Evolutionary conservation across 441 rosid genomes (phyloP), one percentile per base, ranked within the genome.

Genomic region (Flueggea neowawraea): DNA sequence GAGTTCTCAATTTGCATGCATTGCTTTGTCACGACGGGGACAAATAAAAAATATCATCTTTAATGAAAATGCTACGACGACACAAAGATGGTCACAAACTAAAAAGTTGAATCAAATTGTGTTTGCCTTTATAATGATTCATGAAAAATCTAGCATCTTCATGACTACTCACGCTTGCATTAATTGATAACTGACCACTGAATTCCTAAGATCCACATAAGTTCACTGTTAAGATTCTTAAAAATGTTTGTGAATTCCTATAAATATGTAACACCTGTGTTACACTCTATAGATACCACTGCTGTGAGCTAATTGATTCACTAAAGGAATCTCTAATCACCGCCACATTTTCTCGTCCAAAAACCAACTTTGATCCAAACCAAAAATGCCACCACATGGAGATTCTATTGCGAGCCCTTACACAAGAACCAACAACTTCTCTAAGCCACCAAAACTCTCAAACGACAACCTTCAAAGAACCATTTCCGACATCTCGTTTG

Each of bases 311-410:
- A 36, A 36, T 0, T 36, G 9, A 36, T 36, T 36, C 41, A 36
- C 9, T 36, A 5, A 2, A 36, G 4, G 41, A 3, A 36, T 36
- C 4, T 5, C 41, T 36, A 36, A 36, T 36, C 41, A 22, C 28
- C 28, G 2, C 28, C 9, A 36, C 41, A 36, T 36, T 36, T 36
- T 36, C 41, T 36, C 41, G 0, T 5, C 41, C 6, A 36, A 36
- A 36, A 36, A 36, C 7, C 6, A 36, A 36, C 41, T 36, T 36
- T 36, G 41, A 36, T 36, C 9, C 28, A 8, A 36, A 36, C 41
- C 41, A 36, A 36, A 43, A 16, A 89, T 90, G 99, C 94, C 96
- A 64, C 85, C 97, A 53, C 86, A 84, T 69, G 97, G 89, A 71
- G 84, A 86, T 47, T 69, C 78, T 12, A 75, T 80, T 33, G 47